These are phyloP conservation scores for Parmelia sp. DNA, from an alignment of 495 filamentous ascomycete species.

Conservation along the genomic window DNA sequence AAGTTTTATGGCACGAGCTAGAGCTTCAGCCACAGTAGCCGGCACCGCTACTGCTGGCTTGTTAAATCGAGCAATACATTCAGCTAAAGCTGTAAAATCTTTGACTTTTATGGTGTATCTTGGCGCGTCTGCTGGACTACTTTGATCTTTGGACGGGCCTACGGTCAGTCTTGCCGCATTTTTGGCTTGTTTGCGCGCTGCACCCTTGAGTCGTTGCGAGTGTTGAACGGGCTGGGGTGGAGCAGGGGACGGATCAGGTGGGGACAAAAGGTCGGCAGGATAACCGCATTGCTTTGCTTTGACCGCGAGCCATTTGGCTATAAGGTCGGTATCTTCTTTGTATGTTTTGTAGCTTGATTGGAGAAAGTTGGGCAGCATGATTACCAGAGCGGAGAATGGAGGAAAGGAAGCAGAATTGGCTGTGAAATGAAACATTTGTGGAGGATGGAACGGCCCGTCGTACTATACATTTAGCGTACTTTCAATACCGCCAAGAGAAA, in stretches of 20 bases:
- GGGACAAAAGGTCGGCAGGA: slow-evolving; percentile 19
- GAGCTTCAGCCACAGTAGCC: neutral
- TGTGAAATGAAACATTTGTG: too few relatives aligned
- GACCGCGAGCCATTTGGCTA: slow-evolving; percentile 46
- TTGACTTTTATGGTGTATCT: slow-evolving; percentile 36
- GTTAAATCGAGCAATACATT: slow-evolving; percentile 29
- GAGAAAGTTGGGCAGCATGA: slow-evolving; percentile 34
- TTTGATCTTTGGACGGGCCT: neutral
- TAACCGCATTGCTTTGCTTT: slow-evolving; percentile 39
- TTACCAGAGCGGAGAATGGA: neutral
- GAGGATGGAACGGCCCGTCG: too few relatives aligned
- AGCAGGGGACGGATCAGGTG: slow-evolving; percentile 4
- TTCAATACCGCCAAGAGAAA: too few relatives aligned
- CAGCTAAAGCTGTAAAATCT: slow-evolving; percentile 36
- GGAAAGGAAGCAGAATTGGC: too few relatives aligned
- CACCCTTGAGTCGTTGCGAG: slow-evolving; percentile 31
- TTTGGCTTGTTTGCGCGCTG: slow-evolving; percentile 31
- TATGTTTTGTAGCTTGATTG: slow-evolving; percentile 42
- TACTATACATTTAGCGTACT: too few relatives aligned
- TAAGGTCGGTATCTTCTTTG: slow-evolving; percentile 43
- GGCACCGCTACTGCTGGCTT: slow-evolving; percentile 29
- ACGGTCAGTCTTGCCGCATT: neutral
- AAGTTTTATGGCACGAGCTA: slow-evolving; percentile 18
- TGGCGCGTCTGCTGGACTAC: neutral
- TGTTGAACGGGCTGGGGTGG: slow-evolving; percentile 1